Percentiles rank a stretch among this genome's conserved stretches.
These are phyloP conservation scores for Gastrodia elata DNA, from an alignment of 106 monocot species.

Conservation along the genomic window DNA sequence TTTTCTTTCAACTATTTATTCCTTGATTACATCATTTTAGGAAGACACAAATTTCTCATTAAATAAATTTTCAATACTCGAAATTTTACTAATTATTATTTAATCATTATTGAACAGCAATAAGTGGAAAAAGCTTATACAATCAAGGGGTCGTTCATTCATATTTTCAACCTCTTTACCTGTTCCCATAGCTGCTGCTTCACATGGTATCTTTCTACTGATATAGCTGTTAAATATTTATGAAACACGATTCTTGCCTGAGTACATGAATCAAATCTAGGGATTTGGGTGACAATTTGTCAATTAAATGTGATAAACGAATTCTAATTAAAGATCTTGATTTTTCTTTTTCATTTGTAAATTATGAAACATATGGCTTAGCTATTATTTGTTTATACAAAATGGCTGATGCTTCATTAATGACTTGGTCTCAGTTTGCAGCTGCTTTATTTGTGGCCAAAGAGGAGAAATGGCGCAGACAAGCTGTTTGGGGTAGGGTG, in stretches of 20 bases:
- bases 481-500: constrained; percentile 56
- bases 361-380: not conserved
- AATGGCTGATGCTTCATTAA: constrained; percentile 2
- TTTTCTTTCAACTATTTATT: not conserved
- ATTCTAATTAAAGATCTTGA: not conserved
- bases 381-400: not conserved
- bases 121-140: constrained; percentile 81
- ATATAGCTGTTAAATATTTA: not conserved
- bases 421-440: constrained; percentile 22
- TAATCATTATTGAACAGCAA: constrained; percentile 36
- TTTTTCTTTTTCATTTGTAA: not conserved
- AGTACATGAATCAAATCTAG: not conserved
- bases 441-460: constrained; percentile 55
- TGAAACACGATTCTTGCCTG: not conserved
- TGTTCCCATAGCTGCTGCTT: constrained; percentile 81
- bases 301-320: not conserved
- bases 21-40: not conserved
- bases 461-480: constrained; percentile 82
- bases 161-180: constrained; percentile 92
- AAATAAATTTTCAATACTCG: not conserved
- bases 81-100: not conserved
- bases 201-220: constrained; percentile 46
- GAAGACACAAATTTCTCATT: not conserved
- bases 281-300: not conserved
- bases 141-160: constrained; percentile 86